Evolutionary conservation across 371 early-diverging fungal genomes (phyloP), one percentile per base, ranked within the genome.

Genomic region (Cokeromyces recurvatus): DNA sequence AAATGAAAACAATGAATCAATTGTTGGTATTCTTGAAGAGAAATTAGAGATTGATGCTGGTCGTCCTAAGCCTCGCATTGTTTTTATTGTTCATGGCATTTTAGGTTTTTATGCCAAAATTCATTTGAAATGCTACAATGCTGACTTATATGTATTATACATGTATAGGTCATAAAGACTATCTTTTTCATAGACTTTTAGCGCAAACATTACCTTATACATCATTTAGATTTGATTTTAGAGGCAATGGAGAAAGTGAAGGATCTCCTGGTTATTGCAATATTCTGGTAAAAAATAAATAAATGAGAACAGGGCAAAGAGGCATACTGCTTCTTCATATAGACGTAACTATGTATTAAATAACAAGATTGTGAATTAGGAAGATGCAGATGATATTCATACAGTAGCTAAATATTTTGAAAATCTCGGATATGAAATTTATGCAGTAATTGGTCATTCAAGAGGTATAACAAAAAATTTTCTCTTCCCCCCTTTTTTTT

Each of bases 181-280:
- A 79, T 48, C 51, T 82, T n/a, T 82, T 70, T 43, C 82, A 82
- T 46, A 62, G 69, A n/a, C 40, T 52, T n/a, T 49, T 82, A 20
- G 75, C 79, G 20, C 55, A 77, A 43, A 44, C 54, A 34, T 52
- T 82, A 7, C 77, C 79, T 1, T 71, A 69, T 46, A 68, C 78
- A 29, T 76, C 68, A 21, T 79, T 78, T 47, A 77, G 82, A 10
- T 77, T 79, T 48, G 82, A 82, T 49, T 78, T 78, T 49, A 58
- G 82, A 19, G 82, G 82, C 9, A 79, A 79, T 46, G 79, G 79
- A 19, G 79, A 82, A 12, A 78, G 78, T 46, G 62, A 64, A 14
- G 82, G 82, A 11, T 34, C 61, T 22, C 60, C 77, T 36, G 69
- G 72, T 14, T 82, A 68, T 49, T 69, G 71, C 7, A 76, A 78